Conservation (phyloP, 257 asterid genomes). For the Ballota nigra region DNA sequence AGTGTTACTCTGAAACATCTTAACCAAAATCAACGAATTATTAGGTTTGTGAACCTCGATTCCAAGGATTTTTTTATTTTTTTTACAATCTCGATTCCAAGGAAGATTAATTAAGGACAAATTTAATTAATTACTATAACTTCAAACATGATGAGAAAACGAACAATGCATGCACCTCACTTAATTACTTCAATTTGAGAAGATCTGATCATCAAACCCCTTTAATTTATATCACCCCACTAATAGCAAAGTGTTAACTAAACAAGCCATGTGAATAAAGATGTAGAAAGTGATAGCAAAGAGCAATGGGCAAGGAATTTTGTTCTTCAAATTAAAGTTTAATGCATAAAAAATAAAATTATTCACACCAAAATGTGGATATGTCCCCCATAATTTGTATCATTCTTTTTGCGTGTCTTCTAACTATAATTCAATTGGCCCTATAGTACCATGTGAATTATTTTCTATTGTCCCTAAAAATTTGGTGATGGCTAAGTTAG, state of each 20-base stretch:
- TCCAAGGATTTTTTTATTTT: too few species aligned
- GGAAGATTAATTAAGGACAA: background rate
- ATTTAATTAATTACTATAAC: background rate
- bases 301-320: background rate
- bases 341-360: background rate
- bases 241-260: slow-evolving; percentile 12
- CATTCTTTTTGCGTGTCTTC: background rate
- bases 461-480: background rate
- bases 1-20: too few species aligned
- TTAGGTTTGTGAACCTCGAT: too few species aligned
- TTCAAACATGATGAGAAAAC: background rate
- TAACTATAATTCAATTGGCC: background rate
- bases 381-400: background rate
- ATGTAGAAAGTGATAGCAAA: slow-evolving; percentile 19
- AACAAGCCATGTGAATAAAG: slow-evolving; percentile 38
- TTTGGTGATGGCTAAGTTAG: slow-evolving; percentile 14
- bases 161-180: slow-evolving; percentile 20
- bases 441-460: background rate
- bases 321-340: background rate
- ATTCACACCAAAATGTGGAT: background rate
- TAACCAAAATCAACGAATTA: too few species aligned
- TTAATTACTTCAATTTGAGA: slow-evolving; percentile 16
- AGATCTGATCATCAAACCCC: background rate
- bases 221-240: background rate
- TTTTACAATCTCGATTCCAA: too few species aligned